These are phyloP conservation scores for Dichotomopilus funicola DNA, from an alignment of 2,329 filamentous ascomycete genomes.

Conservation along the genomic window DNA sequence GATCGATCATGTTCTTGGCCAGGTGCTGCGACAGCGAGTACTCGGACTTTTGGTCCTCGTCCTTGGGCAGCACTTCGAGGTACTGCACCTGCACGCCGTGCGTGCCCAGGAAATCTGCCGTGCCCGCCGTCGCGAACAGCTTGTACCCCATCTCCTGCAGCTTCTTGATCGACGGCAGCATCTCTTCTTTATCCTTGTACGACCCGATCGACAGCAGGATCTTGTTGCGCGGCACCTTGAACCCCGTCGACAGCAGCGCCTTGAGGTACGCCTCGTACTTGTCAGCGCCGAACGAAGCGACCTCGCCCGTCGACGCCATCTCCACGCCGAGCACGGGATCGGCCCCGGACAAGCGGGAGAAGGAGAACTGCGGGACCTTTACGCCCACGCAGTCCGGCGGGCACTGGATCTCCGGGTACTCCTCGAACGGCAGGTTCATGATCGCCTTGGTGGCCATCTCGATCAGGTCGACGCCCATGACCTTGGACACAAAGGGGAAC, in stretches of 20 bases:
- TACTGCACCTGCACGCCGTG: constrained; percentile 90
- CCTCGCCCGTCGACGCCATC: constrained; percentile 98
- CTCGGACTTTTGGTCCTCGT: constrained; percentile 83
- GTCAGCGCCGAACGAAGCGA: constrained; percentile 90
- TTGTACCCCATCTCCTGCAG: constrained; percentile 89
- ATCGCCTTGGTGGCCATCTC: constrained; percentile 99
- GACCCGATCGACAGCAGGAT: constrained; percentile 92
- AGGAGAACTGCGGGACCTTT: constrained; percentile 98
- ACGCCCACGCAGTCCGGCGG: constrained; percentile 82
- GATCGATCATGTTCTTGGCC: constrained; percentile 93
- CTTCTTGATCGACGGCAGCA: constrained; percentile 87
- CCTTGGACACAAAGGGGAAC: constrained; percentile 97
- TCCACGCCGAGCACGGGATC: constrained; percentile 96
- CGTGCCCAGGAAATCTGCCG: constrained; percentile 91
- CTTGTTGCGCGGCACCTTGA: constrained; percentile 93
- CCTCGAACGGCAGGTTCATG: constrained; percentile 72
- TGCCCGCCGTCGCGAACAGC: constrained; percentile 92
- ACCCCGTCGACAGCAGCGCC: constrained; percentile 89
- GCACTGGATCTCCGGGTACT: constrained; percentile 73
- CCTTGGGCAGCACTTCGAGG: constrained; percentile 74
- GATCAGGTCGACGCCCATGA: constrained; percentile 95
- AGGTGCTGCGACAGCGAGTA: constrained; percentile 96
- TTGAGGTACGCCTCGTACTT: constrained; percentile 99
- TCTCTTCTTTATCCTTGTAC: constrained; percentile 96
- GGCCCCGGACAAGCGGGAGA: constrained; percentile 91